A percentile compares a stretch with the other conserved stretches of the same genome.
These are phyloP conservation scores for Cubamyces lactineus DNA, from an alignment of 768 basidiomycete species.

Conservation along the genomic window DNA sequence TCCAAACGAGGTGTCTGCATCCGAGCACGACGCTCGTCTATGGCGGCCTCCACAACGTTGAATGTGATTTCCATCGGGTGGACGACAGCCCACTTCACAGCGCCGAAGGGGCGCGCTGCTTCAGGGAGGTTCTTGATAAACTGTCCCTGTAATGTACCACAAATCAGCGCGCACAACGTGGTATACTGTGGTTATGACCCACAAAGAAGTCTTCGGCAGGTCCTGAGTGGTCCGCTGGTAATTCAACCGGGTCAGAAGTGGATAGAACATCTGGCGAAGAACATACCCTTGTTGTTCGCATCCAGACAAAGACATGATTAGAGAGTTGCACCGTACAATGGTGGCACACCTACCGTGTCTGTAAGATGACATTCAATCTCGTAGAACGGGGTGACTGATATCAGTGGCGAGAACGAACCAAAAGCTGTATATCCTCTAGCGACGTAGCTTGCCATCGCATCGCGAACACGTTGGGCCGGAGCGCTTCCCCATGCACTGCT, in stretches of 20 bases:
- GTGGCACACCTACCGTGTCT: constrained; percentile 57
- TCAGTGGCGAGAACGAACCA: constrained; percentile 40
- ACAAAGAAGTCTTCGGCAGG: constrained; percentile 81
- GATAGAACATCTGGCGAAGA: neutral
- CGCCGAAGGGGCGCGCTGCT: constrained; percentile 59
- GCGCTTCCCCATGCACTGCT: constrained; percentile 83
- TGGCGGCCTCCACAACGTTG: constrained; percentile 57
- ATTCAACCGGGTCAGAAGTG: constrained; percentile 17
- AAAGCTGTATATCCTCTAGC: constrained; percentile 63
- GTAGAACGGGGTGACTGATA: constrained; percentile 12
- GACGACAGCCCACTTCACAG: constrained; percentile 88
- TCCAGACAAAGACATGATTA: neutral
- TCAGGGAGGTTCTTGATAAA: constrained; percentile 54
- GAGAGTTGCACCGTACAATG: neutral
- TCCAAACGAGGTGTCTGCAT: constrained; percentile 64
- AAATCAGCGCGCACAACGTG: constrained; percentile 3
- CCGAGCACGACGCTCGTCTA: constrained; percentile 67
- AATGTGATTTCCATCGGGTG: constrained; percentile 51
- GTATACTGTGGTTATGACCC: constrained; percentile 27
- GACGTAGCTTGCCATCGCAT: constrained; percentile 65
- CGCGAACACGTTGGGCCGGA: constrained; percentile 60
- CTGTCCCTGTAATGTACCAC: constrained; percentile 54
- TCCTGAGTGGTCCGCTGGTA: constrained; percentile 82
- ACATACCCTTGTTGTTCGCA: constrained; percentile 19
- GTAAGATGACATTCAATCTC: constrained; percentile 4